Evolutionary conservation across 2,329 filamentous ascomycete genomes (phyloP), one percentile per base, ranked within the genome.

Genomic region (Drechslerella dactyloides): DNA sequence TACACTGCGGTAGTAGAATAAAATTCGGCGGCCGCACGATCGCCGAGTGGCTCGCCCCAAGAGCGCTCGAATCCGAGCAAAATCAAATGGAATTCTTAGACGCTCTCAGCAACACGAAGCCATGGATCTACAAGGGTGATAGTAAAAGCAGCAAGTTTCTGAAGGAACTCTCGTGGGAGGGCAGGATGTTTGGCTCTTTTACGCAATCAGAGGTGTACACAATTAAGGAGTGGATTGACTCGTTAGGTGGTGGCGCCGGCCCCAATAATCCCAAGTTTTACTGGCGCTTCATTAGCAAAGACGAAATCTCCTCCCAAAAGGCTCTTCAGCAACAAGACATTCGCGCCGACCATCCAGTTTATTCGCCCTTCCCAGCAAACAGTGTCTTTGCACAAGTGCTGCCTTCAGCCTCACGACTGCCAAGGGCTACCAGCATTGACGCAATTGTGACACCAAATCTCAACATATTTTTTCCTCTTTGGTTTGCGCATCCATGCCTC

Each of bases 121-220:
- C 80, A 11, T 84, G 82, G 82, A 75, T 84, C 1, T 74, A 77
- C 51, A 78, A 76, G 48, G 82, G 82, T 2, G 75, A 80, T 48
- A 81, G 80, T 61, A 50, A 73, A 0, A 79, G 78, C 35, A 84
- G 82, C 63, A 78, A 74, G 21, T 77, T 84, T 1, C 74, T 83
- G 1, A 78, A 77, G 44, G 81, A 82, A 74, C 74, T 84, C 6
- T 76, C 73, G 0, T 84, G 82, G 82, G 79, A 79, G 23, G 83
- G 82, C 3, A 80, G 78, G 48, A 84, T 84, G 82, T 84, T 82
- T 73, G 82, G 82, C 0, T 78, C 81, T 19, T 84, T 84, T 74
- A 84, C 82, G 0, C 74, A 81, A 15, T 75, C 74, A 8, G 83
- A 84, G 74, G 77, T 80, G 13, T 76, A 78, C 11, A 73, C 77